Percentiles rank a stretch among this genome's conserved stretches.
phyloP scores from a whole-genome alignment of 2,329 filamentous ascomycete species.

The Acrodontium crateriforme region DNA sequence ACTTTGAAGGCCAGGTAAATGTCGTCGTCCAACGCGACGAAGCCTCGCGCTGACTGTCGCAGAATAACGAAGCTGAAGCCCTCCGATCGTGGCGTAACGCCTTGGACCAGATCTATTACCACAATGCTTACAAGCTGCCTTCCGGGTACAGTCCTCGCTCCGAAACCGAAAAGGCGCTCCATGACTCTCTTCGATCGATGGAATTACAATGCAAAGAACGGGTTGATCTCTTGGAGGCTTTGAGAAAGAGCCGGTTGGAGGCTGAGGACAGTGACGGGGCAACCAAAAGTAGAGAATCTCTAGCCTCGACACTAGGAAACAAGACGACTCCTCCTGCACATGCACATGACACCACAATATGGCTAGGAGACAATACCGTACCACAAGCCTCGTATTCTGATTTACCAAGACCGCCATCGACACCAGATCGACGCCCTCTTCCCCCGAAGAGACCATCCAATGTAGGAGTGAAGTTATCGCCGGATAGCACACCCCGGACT shows the following conservation, averaged over 20 bases:
- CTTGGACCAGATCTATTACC: slow-evolving; percentile 76
- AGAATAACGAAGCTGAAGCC: slow-evolving; percentile 88
- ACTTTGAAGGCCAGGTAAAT: slow-evolving; percentile 80
- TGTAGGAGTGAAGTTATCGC: slow-evolving; percentile 34
- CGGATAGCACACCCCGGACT: slow-evolving; percentile 12
- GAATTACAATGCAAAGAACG: slow-evolving; percentile 89
- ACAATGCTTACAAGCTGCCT: slow-evolving; percentile 63
- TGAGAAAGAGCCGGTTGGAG: slow-evolving; percentile 52
- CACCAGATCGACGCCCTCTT: slow-evolving; percentile 11
- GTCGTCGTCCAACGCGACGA: background rate
- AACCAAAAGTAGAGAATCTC: slow-evolving; percentile 14
- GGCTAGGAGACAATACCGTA: slow-evolving; percentile 69
- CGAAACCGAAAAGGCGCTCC: slow-evolving; percentile 71
- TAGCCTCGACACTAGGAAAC: slow-evolving; percentile 6
- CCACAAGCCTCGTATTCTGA: slow-evolving; percentile 68
- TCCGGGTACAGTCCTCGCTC: slow-evolving; percentile 55
- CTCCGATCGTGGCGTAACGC: slow-evolving; percentile 81
- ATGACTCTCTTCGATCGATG: slow-evolving; percentile 67
- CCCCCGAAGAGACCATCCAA: slow-evolving; percentile 33
- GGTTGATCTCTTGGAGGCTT: slow-evolving; percentile 72
- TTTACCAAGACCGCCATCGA: slow-evolving; percentile 47
- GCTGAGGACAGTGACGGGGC: slow-evolving; percentile 23
- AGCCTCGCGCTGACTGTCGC: background rate
- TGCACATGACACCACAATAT: slow-evolving; percentile 38
- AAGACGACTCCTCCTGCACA: background rate